A percentile compares a stretch with the other conserved stretches of the same genome.
Evolutionary conservation across 108 stramenopile species (phyloP).

Genomic region (Conticribra guillardii): DNA sequence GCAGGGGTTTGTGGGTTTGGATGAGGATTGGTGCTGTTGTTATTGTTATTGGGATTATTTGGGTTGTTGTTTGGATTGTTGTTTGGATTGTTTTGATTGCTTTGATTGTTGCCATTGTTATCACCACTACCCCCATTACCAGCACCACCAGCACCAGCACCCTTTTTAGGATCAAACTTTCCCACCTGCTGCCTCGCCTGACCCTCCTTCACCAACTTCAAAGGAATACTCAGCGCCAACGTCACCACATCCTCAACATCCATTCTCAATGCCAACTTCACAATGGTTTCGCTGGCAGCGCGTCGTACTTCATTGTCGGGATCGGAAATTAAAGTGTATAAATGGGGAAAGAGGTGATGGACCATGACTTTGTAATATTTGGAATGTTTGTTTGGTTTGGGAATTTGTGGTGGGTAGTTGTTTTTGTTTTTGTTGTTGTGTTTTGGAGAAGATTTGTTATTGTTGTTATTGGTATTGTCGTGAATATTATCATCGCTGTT

Average conservation of each 20-base stretch:
- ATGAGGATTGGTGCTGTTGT: neutral
- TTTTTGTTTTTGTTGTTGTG: no score
- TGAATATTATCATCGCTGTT: neutral
- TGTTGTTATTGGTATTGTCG: neutral
- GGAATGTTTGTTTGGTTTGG: slow-evolving; percentile 38
- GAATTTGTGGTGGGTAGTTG: slow-evolving; percentile 16
- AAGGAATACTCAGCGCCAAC: slow-evolving; percentile 69
- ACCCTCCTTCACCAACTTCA: slow-evolving; percentile 63
- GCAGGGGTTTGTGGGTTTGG: slow-evolving; percentile 39
- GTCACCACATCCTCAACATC: slow-evolving; percentile 61
- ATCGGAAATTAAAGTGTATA: slow-evolving; percentile 67
- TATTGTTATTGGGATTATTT: neutral
- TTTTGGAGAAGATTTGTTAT: neutral
- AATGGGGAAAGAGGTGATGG: slow-evolving; percentile 59
- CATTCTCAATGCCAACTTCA: slow-evolving; percentile 71
- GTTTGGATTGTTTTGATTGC: no score
- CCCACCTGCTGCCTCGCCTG: slow-evolving; percentile 1
- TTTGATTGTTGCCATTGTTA: no score
- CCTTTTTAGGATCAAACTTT: slow-evolving; percentile 7
- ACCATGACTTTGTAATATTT: slow-evolving; percentile 72
- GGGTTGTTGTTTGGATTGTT: neutral
- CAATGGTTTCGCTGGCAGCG: slow-evolving; percentile 77
- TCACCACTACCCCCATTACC: no score
- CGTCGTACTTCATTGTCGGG: slow-evolving; percentile 83
- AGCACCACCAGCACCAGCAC: no score